phyloP scores from a whole-genome alignment of 768 basidiomycete genomes.

The Astraeus odoratus region DNA sequence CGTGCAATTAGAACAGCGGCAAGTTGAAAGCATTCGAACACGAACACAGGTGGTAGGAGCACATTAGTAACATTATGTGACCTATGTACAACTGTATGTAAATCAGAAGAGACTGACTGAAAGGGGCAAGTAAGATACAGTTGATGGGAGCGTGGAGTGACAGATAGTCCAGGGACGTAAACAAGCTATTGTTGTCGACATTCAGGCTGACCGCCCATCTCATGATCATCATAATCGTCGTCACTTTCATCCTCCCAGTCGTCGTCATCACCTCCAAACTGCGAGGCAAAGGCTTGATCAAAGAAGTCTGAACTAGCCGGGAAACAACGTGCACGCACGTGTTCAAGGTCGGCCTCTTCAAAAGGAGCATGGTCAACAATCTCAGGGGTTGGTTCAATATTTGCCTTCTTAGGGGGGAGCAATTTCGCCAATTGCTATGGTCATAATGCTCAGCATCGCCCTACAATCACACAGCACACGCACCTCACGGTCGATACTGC shows the following conservation, averaged over 20 bases:
- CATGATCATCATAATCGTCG: slow-evolving; percentile 41
- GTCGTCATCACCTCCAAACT: slow-evolving; percentile 69
- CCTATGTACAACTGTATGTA: slow-evolving; percentile 26
- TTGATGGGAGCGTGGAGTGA: no score
- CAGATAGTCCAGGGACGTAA: not conserved
- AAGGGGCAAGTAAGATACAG: slow-evolving; percentile 12
- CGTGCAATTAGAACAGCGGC: no score
- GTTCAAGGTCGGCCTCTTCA: slow-evolving; percentile 72
- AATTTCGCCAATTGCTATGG: slow-evolving; percentile 54
- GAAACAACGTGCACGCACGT: slow-evolving; percentile 78
- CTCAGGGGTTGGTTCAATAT: slow-evolving; percentile 65
- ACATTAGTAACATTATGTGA: no score
- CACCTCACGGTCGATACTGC: slow-evolving; percentile 55
- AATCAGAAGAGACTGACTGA: slow-evolving; percentile 15
- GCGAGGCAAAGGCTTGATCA: slow-evolving; percentile 60
- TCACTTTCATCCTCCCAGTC: slow-evolving; percentile 70
- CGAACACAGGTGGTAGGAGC: no score
- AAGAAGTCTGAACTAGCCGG: slow-evolving; percentile 70
- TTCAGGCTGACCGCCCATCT: slow-evolving; percentile 42
- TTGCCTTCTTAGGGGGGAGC: slow-evolving; percentile 70
- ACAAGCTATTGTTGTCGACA: slow-evolving; percentile 25
- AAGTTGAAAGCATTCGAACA: no score
- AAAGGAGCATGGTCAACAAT: slow-evolving; percentile 64
- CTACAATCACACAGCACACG: slow-evolving; percentile 5
- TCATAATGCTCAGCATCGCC: slow-evolving; percentile 5